phyloP scores from a whole-genome alignment of 306 rosid genomes.

The Pyrus communis region DNA sequence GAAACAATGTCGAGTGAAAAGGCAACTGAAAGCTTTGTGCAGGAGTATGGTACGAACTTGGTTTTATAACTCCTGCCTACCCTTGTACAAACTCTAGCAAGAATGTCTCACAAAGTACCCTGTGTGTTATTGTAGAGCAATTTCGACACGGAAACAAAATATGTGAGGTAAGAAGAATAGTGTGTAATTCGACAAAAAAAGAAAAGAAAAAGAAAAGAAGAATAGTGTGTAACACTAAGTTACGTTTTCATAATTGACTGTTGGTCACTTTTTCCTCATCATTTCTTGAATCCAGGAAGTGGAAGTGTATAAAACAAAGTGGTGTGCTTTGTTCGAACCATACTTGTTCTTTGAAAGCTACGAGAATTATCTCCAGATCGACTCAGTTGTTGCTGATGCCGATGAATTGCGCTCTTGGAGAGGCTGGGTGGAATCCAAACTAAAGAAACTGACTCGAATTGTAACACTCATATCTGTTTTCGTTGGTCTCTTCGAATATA shows the following conservation, averaged over 20 bases:
- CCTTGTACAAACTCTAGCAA: slow-evolving; percentile 97
- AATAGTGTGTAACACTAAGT: no score
- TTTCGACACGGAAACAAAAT: slow-evolving; percentile 54
- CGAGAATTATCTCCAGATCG: slow-evolving; percentile 79
- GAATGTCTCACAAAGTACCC: slow-evolving; percentile 82
- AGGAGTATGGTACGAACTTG: no score
- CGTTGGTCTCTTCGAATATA: not conserved
- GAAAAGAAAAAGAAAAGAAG: no score
- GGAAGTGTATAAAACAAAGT: slow-evolving; percentile 63
- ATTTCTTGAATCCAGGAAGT: slow-evolving; percentile 42
- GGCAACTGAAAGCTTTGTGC: no score
- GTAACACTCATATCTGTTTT: slow-evolving; percentile 8
- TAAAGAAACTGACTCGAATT: slow-evolving; percentile 67
- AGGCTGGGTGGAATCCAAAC: slow-evolving; percentile 92
- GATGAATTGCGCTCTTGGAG: slow-evolving; percentile 77
- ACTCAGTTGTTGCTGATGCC: slow-evolving; percentile 56
- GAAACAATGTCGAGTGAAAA: no score
- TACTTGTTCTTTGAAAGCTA: slow-evolving; percentile 72
- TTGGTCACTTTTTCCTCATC: not conserved
- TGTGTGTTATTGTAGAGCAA: slow-evolving; percentile 87
- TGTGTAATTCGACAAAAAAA: not conserved
- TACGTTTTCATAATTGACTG: not conserved
- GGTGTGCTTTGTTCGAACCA: slow-evolving; percentile 74
- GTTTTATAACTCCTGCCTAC: slow-evolving; percentile 95
- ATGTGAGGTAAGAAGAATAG: slow-evolving; percentile 39